phyloP scores from a whole-genome alignment of 75 land plant genomes.

The Picea sitchensis region DNA sequence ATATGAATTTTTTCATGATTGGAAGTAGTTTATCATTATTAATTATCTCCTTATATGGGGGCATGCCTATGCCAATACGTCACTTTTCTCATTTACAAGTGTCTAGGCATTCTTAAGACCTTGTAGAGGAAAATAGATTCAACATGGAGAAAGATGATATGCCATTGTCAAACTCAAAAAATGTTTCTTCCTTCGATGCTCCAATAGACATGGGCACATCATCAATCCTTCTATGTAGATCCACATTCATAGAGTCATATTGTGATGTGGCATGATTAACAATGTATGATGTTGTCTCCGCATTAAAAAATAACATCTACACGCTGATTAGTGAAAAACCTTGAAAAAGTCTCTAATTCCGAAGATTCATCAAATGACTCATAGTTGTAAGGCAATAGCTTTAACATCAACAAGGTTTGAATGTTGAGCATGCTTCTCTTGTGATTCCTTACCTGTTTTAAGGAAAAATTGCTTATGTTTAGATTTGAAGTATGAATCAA shows the following conservation, averaged over 20 bases:
- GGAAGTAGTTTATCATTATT: not conserved
- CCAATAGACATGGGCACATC: not conserved
- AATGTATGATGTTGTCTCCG: not conserved
- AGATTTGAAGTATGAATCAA: conserved; percentile 14
- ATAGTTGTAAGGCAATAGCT: conserved; percentile 10
- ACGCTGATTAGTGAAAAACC: not conserved
- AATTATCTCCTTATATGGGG: not conserved
- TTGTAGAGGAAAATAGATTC: not conserved
- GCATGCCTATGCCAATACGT: not conserved
- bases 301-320: conserved; percentile 1
- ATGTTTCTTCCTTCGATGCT: not conserved
- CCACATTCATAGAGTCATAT: not conserved
- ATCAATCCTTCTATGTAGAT: not conserved
- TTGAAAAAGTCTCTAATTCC: not conserved
- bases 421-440: not conserved
- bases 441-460: not conserved
- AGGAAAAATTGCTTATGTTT: not conserved
- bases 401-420: conserved; percentile 1
- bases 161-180: not conserved
- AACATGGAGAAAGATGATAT: not conserved
- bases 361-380: conserved; percentile 12
- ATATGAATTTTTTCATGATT: not conserved
- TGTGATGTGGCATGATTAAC: not conserved
- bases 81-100: not conserved
- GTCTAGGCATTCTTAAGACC: not conserved